Evolutionary conservation across 345 rosid species (phyloP).

Genomic region (Aegle marmelos): DNA sequence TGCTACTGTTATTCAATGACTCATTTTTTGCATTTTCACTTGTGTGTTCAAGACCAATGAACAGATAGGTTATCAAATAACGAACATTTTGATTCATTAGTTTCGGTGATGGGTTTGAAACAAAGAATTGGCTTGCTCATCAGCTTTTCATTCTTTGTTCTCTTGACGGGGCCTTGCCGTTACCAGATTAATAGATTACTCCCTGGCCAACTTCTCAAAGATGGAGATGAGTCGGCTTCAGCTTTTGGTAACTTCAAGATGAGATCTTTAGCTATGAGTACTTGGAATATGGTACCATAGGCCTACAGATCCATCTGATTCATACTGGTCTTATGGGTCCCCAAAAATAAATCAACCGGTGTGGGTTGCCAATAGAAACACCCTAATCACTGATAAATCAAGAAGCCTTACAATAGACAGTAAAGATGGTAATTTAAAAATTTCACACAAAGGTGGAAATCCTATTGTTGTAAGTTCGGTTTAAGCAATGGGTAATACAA

Average conservation of each 20-base stretch:
- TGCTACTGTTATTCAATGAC: no score
- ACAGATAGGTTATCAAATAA: no score
- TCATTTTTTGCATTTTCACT: no score
- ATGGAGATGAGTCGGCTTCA: conserved; percentile 8
- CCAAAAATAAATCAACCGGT: neutral
- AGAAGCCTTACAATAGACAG: neutral
- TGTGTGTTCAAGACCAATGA: no score
- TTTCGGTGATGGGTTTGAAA: neutral
- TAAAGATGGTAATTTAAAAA: conserved; percentile 1
- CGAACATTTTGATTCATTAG: neutral
- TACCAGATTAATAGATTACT: conserved; percentile 3
- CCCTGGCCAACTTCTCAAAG: conserved; percentile 6
- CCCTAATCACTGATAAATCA: neutral
- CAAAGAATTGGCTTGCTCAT: neutral
- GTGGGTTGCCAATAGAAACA: conserved; percentile 24
- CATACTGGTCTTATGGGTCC: no score
- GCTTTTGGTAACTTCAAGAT: conserved; percentile 8
- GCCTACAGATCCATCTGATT: neutral
- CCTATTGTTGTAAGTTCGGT: conserved; percentile 11
- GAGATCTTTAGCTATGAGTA: neutral
- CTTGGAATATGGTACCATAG: conserved; percentile 14
- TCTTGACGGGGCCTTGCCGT: neutral
- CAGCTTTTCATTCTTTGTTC: neutral
- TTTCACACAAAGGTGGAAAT: neutral
- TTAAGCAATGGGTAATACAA: conserved; percentile 19